These are phyloP conservation scores for Emmonsiellopsis sp. DNA, from an alignment of 2,329 filamentous ascomycete species.

Conservation along the genomic window DNA sequence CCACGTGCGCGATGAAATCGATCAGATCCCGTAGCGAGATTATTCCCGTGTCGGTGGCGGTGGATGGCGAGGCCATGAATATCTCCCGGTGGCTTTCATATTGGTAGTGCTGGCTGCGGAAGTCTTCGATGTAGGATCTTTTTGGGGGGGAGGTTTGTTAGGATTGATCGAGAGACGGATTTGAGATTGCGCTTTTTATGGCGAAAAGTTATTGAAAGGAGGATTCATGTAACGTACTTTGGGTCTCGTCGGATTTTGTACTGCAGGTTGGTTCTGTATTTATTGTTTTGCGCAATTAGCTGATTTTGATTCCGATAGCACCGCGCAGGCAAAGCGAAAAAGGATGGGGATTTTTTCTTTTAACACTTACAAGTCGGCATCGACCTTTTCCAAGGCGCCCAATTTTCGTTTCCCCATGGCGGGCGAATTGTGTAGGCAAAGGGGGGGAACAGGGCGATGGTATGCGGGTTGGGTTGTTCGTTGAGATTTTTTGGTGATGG, in stretches of 20 bases:
- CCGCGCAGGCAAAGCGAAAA: slow-evolving; percentile 14
- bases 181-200: neutral
- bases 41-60: slow-evolving; percentile 66
- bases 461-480: slow-evolving; percentile 52
- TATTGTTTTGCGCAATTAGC: slow-evolving; percentile 13
- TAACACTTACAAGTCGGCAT: slow-evolving; percentile 64
- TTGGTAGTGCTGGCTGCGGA: slow-evolving; percentile 77
- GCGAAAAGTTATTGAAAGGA: neutral
- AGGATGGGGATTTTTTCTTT: slow-evolving; percentile 8
- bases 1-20: slow-evolving; percentile 86
- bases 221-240: slow-evolving; percentile 44
- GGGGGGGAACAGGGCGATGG: slow-evolving; percentile 34
- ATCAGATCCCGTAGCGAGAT: slow-evolving; percentile 84
- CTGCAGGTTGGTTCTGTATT: slow-evolving; percentile 64
- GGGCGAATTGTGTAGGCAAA: neutral
- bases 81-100: slow-evolving; percentile 88
- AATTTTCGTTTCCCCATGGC: slow-evolving; percentile 79
- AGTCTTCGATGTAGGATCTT: slow-evolving; percentile 84
- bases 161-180: neutral
- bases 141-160: neutral
- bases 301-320: neutral
- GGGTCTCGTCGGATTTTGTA: slow-evolving; percentile 88
- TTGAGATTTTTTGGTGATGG: no score
- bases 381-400: slow-evolving; percentile 87
- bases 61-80: slow-evolving; percentile 74